A percentile compares a stretch with the other conserved stretches of the same genome.
These are phyloP conservation scores for Candida vartiovaarae DNA, from an alignment of 805 yeast genomes.

Conservation along the genomic window DNA sequence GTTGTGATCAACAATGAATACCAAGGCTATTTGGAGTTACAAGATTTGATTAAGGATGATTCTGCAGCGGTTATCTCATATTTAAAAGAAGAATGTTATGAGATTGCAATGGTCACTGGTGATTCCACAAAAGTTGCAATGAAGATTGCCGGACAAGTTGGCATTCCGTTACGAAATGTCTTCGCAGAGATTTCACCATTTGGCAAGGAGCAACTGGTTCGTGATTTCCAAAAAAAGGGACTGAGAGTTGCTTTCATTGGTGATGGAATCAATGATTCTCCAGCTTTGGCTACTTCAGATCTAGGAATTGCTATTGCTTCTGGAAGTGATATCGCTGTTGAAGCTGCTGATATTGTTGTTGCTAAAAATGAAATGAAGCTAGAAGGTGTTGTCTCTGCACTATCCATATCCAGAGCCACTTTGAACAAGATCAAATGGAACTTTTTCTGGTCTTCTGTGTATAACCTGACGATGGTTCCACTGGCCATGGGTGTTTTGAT, in stretches of 20 bases:
- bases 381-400: conserved; percentile 48
- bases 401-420: conserved; percentile 64
- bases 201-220: conserved; percentile 65
- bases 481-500: conserved; percentile 89
- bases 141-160: conserved; percentile 58
- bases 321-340: conserved; percentile 94
- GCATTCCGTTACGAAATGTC: conserved; percentile 55
- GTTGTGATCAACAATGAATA: conserved; percentile 52
- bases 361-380: conserved; percentile 36
- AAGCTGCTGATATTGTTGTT: conserved; percentile 90
- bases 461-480: conserved; percentile 82
- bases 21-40: conserved; percentile 59
- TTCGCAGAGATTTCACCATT: conserved; percentile 73
- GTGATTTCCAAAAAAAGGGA: conserved; percentile 41
- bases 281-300: conserved; percentile 84
- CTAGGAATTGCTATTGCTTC: conserved; percentile 88
- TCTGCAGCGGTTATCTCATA: conserved; percentile 53
- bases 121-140: conserved; percentile 62
- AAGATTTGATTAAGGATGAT: conserved; percentile 63
- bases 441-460: conserved; percentile 80
- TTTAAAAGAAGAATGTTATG: conserved; percentile 43
- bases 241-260: conserved; percentile 80
- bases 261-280: conserved; percentile 97
- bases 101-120: conserved; percentile 86
- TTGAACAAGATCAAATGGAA: conserved; percentile 71